A percentile compares a stretch with the other conserved stretches of the same genome.
Conservation (phyloP, 2,329 filamentous ascomycete species). For the Pestalotiopsis fici region DNA sequence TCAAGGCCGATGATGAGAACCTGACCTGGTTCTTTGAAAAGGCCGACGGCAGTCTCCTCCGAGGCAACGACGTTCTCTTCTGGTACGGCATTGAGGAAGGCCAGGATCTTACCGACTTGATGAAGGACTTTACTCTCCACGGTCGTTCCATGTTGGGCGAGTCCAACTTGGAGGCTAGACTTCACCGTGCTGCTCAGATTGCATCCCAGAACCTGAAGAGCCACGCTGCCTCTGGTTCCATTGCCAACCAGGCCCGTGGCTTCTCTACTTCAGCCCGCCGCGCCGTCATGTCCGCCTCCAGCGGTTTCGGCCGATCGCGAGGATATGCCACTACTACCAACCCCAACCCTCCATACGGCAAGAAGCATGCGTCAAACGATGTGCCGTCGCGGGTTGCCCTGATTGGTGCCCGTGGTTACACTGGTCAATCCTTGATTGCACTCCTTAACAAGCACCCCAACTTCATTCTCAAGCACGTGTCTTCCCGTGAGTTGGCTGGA, state of each 20-base stretch:
- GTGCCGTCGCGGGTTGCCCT: constrained; percentile 79
- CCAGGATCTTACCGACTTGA: constrained; percentile 39
- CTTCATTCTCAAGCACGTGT: constrained; percentile 14
- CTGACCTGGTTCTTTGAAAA: constrained; percentile 98
- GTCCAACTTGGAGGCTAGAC: constrained; percentile 83
- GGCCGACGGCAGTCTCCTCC: constrained; percentile 86
- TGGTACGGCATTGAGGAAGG: constrained; percentile 81
- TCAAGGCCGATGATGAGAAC: constrained; percentile 94
- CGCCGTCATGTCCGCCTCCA: constrained; percentile 28
- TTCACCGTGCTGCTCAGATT: constrained; percentile 74
- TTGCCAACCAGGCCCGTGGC: constrained; percentile 58
- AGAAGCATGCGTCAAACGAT: constrained; percentile 83
- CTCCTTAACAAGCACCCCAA: constrained; percentile 71
- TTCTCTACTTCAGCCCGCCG: constrained; percentile 64
- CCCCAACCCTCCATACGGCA: constrained; percentile 86
- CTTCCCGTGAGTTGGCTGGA: constrained; percentile 73
- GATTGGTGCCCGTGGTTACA: constrained; percentile 92
- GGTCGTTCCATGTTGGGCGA: constrained; percentile 87
- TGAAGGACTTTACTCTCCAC: constrained; percentile 79
- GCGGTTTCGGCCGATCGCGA: constrained; percentile 33
- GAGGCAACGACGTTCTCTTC: constrained; percentile 87
- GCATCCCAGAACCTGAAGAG: constrained; percentile 55
- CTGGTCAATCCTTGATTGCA: constrained; percentile 85
- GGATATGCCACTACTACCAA: constrained; percentile 70
- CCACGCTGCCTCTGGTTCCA: constrained; percentile 41